Evolutionary conservation across 2,329 filamentous ascomycete genomes (phyloP).

Genomic region (Penicillium concentricum): DNA sequence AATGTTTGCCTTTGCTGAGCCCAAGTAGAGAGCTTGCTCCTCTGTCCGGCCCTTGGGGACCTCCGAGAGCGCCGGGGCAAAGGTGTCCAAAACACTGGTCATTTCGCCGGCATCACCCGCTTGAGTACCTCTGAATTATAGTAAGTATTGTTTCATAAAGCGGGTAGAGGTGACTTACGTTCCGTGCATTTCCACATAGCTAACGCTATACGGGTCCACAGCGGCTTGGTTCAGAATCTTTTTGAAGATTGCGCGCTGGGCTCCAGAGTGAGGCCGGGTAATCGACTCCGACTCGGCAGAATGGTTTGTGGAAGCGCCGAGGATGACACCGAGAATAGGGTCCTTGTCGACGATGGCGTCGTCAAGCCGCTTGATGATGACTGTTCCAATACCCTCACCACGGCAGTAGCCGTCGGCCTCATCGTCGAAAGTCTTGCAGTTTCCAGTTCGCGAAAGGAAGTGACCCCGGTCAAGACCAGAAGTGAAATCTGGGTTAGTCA

Average conservation of each 20-base stretch:
- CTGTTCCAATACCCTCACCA: neutral
- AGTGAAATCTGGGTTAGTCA: neutral
- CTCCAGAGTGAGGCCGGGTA: neutral
- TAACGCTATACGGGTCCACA: no score
- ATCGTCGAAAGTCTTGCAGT: neutral
- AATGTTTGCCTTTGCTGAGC: no score
- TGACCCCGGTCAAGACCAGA: neutral
- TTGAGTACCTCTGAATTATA: no score
- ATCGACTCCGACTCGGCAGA: neutral
- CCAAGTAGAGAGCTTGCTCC: no score
- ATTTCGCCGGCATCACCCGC: no score
- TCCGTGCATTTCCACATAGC: no score
- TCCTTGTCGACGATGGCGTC: neutral
- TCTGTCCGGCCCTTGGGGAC: no score
- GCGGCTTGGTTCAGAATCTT: no score
- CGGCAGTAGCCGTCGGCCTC: neutral
- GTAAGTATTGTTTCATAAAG: no score
- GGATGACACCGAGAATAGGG: neutral
- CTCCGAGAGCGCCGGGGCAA: no score
- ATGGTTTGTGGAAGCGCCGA: neutral
- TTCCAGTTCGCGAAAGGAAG: neutral
- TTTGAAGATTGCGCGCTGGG: neutral
- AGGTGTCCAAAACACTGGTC: no score
- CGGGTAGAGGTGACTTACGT: no score
- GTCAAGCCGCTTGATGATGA: neutral